Conservation (phyloP, 2,329 filamentous ascomycete genomes). For the Graphilbum ipis-grandicollis region DNA sequence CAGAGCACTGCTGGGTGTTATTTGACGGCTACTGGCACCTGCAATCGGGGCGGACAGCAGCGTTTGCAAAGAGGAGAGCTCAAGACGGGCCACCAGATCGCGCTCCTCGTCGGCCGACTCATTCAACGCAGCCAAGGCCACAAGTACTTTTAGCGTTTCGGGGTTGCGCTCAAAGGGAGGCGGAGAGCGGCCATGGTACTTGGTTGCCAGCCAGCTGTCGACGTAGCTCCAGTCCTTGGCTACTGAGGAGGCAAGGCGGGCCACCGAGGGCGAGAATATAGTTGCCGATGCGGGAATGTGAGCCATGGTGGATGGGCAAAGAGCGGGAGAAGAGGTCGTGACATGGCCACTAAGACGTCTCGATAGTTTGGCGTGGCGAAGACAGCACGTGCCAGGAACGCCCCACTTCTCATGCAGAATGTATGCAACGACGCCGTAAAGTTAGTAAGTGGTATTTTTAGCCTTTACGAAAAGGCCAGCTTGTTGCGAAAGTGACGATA, state of each 20-base stretch:
- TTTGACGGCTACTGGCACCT: not conserved
- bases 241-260: conserved; percentile 60
- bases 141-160: conserved; percentile 60
- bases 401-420: too few species aligned
- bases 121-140: conserved; percentile 58
- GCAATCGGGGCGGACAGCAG: conserved; percentile 13
- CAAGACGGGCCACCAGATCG: conserved; percentile 36
- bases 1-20: conserved; percentile 10
- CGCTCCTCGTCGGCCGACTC: conserved; percentile 61
- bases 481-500: not conserved
- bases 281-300: conserved; percentile 24
- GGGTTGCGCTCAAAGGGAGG: conserved; percentile 69
- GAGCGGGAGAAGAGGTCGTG: not conserved
- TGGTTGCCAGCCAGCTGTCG: conserved; percentile 63
- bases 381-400: too few species aligned
- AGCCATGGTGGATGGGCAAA: conserved; percentile 14
- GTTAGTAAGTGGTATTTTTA: too few species aligned
- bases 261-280: conserved; percentile 51
- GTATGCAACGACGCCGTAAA: too few species aligned
- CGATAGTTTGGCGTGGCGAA: too few species aligned
- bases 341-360: too few species aligned
- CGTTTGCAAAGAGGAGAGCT: conserved; percentile 40
- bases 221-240: conserved; percentile 86
- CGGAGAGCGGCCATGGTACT: conserved; percentile 43
- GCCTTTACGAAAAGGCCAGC: conserved; percentile 2